Conservation (phyloP, 306 rosid genomes). For the Ammopiptanthus mongolicus region DNA sequence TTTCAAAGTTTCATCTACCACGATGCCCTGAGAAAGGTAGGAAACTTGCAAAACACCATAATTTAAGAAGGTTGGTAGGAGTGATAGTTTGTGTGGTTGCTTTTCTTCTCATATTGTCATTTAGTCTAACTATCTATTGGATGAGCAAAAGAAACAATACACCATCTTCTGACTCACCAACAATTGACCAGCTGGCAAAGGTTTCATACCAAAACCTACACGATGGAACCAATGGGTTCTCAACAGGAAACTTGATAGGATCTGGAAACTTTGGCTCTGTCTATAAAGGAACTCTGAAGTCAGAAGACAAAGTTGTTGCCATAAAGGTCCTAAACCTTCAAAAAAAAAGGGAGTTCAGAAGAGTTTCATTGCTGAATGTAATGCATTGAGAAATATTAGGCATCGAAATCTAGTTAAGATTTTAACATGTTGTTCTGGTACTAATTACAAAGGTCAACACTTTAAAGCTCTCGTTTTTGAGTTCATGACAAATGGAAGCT, state of each 20-base stretch:
- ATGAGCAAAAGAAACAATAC: not conserved
- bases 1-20: slow-evolving; percentile 2
- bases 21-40: slow-evolving; percentile 5
- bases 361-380: slow-evolving; percentile 24
- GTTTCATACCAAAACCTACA: slow-evolving; percentile 19
- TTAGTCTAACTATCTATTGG: not conserved
- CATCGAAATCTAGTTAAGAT: slow-evolving; percentile 24
- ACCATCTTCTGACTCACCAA: not conserved
- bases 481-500: slow-evolving; percentile 26
- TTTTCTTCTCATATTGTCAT: not conserved
- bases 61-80: not conserved
- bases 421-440: slow-evolving; percentile 22
- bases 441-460: slow-evolving; percentile 20
- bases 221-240: slow-evolving; percentile 12
- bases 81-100: not conserved
- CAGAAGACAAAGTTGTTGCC: slow-evolving; percentile 5
- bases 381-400: slow-evolving; percentile 9
- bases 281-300: slow-evolving; percentile 13
- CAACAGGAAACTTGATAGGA: not conserved
- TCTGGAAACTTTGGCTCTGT: slow-evolving; percentile 15
- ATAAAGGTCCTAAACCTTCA: slow-evolving; percentile 27
- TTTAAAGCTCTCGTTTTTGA: slow-evolving; percentile 30
- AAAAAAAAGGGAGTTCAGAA: slow-evolving; percentile 13
- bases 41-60: not conserved
- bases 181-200: not conserved